Evolutionary conservation across 176 grass and related monocot species (phyloP).

Genomic region (Zoysia pacifica): DNA sequence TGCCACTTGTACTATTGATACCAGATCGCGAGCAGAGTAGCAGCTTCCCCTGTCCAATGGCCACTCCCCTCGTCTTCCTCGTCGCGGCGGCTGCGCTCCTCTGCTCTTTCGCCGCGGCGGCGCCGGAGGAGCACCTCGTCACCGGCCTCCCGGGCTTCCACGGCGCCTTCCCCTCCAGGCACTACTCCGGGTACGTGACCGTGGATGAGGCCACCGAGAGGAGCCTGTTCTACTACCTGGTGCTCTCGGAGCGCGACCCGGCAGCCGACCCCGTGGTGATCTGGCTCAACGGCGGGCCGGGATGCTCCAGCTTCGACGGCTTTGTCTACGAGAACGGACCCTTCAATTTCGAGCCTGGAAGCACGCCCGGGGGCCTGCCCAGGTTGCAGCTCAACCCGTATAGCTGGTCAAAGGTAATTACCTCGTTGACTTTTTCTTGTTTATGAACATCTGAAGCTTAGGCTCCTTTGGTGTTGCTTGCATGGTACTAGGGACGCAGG

Average conservation of each 20-base stretch:
- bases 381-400: slow-evolving; percentile 79
- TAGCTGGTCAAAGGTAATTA: slow-evolving; percentile 78
- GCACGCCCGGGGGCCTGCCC: slow-evolving; percentile 43
- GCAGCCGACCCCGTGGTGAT: slow-evolving; percentile 74
- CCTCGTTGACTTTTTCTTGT: not conserved
- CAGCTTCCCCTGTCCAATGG: not conserved
- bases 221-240: slow-evolving; percentile 87
- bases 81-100: not conserved
- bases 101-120: slow-evolving; percentile 25
- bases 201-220: slow-evolving; percentile 53
- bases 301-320: slow-evolving; percentile 88
- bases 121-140: slow-evolving; percentile 50
- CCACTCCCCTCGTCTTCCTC: not conserved
- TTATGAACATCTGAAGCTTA: not conserved
- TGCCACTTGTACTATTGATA: too few species aligned
- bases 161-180: slow-evolving; percentile 57
- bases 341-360: slow-evolving; percentile 69
- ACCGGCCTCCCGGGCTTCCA: slow-evolving; percentile 56
- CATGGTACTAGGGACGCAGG: not conserved
- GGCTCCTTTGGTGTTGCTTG: not conserved
- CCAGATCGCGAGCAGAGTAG: too few species aligned
- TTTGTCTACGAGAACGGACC: slow-evolving; percentile 84
- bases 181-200: slow-evolving; percentile 62
- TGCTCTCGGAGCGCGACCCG: slow-evolving; percentile 63
- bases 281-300: slow-evolving; percentile 89